Conservation (phyloP, 2,329 filamentous ascomycete genomes). For the Penicillium digitatum region DNA sequence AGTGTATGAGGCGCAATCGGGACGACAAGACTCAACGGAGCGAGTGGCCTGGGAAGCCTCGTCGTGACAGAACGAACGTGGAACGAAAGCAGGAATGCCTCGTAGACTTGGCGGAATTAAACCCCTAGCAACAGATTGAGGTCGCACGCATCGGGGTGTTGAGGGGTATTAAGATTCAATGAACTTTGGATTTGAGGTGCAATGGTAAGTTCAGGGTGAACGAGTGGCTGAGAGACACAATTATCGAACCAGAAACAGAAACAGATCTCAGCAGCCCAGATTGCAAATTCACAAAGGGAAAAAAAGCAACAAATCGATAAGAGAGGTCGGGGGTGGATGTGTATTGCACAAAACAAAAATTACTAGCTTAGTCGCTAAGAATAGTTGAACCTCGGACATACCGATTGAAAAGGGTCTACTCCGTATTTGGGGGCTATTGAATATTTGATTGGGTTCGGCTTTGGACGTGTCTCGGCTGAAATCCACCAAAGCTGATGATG, state of each 20-base stretch:
- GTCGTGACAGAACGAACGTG: slow-evolving; percentile 1
- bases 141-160: not conserved
- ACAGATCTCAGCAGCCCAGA: not conserved
- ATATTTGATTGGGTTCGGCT: not conserved
- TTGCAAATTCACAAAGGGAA: slow-evolving; percentile 7
- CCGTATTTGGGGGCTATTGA: not conserved
- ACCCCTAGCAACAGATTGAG: slow-evolving; percentile 5
- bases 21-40: not conserved
- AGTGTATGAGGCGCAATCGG: slow-evolving; percentile 1
- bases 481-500: slow-evolving; percentile 1
- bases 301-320: slow-evolving; percentile 14
- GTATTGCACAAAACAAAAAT: slow-evolving; percentile 8
- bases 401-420: not conserved
- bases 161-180: not conserved
- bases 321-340: slow-evolving; percentile 7
- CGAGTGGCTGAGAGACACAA: slow-evolving; percentile 1
- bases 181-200: not conserved
- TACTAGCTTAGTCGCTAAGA: slow-evolving; percentile 11
- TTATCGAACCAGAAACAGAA: not conserved
- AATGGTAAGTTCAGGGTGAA: not conserved
- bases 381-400: slow-evolving; percentile 10
- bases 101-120: slow-evolving; percentile 3
- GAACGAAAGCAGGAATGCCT: not conserved
- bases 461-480: slow-evolving; percentile 6
- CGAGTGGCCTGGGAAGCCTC: not conserved